phyloP scores from a whole-genome alignment of 805 yeast species.

The Tetrapisispora fleetii region DNA sequence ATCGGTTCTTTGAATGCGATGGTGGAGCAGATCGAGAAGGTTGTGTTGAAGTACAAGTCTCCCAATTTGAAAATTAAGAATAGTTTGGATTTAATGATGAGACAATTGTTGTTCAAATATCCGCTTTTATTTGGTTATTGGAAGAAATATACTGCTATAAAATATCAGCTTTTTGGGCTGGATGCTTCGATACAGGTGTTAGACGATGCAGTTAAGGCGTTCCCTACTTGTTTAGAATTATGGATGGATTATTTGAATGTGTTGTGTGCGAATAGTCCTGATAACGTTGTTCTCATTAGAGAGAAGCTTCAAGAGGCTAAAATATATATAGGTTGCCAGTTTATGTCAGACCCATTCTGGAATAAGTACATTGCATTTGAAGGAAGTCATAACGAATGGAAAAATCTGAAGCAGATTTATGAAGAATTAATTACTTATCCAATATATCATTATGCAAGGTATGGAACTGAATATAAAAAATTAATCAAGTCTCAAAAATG shows the following conservation, averaged over 20 bases:
- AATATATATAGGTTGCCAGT: conserved; percentile 52
- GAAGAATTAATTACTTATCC: conserved; percentile 48
- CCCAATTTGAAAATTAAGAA: conserved; percentile 26
- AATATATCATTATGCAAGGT: conserved; percentile 76
- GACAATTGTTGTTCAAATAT: conserved; percentile 38
- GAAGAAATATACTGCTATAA: conserved; percentile 50
- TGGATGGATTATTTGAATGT: conserved; percentile 62
- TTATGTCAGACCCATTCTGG: conserved; percentile 75
- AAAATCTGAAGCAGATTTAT: conserved; percentile 34
- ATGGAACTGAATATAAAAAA: conserved; percentile 42
- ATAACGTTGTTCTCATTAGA: conserved; percentile 29
- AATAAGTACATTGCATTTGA: conserved; percentile 63
- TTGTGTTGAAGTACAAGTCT: conserved; percentile 27
- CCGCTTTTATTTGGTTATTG: conserved; percentile 56
- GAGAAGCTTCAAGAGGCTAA: conserved; percentile 41
- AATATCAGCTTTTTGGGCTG: conserved; percentile 47
- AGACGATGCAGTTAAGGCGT: conserved; percentile 35
- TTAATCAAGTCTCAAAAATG: conserved; percentile 16
- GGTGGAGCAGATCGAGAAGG: conserved; percentile 27
- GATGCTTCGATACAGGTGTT: conserved; percentile 40
- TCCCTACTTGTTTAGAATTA: conserved; percentile 51
- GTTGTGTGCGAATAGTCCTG: conserved; percentile 34
- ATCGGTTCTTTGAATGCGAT: conserved; percentile 34
- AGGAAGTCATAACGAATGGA: conserved; percentile 30
- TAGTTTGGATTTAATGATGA: conserved; percentile 30